Evolutionary conservation across 2,329 filamentous ascomycete genomes (phyloP).

Genomic region (Ambrosiella beaveri): DNA sequence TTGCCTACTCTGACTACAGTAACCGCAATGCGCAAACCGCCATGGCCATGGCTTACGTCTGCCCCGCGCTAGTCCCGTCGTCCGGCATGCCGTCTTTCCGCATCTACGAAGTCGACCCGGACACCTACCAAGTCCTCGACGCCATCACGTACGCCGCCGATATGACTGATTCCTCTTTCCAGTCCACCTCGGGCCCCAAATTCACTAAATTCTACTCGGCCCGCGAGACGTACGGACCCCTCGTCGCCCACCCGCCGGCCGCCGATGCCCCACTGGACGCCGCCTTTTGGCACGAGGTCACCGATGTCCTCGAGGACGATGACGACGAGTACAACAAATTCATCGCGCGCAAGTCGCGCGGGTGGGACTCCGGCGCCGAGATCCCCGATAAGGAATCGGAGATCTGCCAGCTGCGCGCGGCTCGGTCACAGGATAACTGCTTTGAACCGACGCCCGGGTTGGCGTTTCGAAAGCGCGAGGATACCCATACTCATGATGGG

Average conservation of each 20-base stretch:
- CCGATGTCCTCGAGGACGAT: conserved; percentile 28
- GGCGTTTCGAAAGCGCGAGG: conserved; percentile 19
- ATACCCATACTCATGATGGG: conserved; percentile 12
- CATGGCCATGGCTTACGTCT: conserved; percentile 34
- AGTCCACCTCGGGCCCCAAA: conserved; percentile 25
- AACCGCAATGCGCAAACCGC: conserved; percentile 26
- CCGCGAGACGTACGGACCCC: conserved; percentile 33
- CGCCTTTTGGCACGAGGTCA: conserved; percentile 42
- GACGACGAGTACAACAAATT: conserved; percentile 28
- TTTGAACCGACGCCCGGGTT: conserved; percentile 21
- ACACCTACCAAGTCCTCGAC: conserved; percentile 38
- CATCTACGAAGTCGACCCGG: conserved; percentile 39
- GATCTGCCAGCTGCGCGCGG: conserved; percentile 36
- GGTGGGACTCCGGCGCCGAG: conserved; percentile 24
- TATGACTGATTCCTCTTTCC: conserved; percentile 27
- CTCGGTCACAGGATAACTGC: conserved; percentile 35
- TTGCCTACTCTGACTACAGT: conserved; percentile 34
- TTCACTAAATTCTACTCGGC: conserved; percentile 41
- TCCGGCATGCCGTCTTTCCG: conserved; percentile 39
- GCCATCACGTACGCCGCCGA: conserved; percentile 36
- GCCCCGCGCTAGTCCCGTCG: conserved; percentile 35
- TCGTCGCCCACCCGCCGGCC: conserved; percentile 24
- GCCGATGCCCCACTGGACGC: conserved; percentile 31
- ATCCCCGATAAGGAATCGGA: conserved; percentile 23
- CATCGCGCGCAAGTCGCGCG: conserved; percentile 29